Evolutionary conservation across 352 stramenopile species (phyloP).

Genomic region (Phytopythium oedochilum): DNA sequence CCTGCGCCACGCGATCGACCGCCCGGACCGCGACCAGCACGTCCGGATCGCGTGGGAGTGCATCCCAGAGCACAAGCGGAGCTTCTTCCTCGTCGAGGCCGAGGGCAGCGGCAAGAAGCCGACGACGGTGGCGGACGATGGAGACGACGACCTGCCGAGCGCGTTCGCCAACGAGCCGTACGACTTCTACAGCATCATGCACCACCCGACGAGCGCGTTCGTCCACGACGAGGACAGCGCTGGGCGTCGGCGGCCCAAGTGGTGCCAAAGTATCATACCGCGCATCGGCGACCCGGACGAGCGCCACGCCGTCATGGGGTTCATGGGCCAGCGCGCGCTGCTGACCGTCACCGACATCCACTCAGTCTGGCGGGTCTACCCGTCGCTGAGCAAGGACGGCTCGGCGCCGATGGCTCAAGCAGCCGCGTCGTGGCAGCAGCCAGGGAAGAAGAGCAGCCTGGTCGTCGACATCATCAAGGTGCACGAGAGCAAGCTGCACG

Average conservation of each 20-base stretch:
- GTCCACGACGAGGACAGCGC: constrained; percentile 25
- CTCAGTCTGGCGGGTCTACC: constrained; percentile 70
- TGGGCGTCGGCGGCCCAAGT: constrained; percentile 16
- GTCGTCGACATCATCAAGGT: constrained; percentile 14
- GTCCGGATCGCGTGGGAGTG: constrained; percentile 81
- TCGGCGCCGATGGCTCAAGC: constrained; percentile 1
- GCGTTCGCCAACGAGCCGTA: constrained; percentile 36
- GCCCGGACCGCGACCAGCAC: constrained; percentile 67
- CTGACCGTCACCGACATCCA: constrained; percentile 72
- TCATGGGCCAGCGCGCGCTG: constrained; percentile 73
- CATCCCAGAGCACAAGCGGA: constrained; percentile 53
- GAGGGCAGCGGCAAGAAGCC: constrained; percentile 9
- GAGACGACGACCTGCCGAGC: not conserved
- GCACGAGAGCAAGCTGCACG: constrained; percentile 64
- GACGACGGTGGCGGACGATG: not conserved
- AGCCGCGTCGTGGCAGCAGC: not conserved
- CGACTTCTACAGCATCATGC: constrained; percentile 87
- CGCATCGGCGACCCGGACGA: constrained; percentile 44
- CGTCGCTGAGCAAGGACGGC: constrained; percentile 27
- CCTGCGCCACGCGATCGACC: constrained; percentile 67
- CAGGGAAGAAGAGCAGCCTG: not conserved
- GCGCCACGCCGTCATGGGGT: constrained; percentile 44
- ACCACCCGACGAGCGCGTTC: constrained; percentile 67
- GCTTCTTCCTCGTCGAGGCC: constrained; percentile 66
- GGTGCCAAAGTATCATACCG: constrained; percentile 69